Base-by-base conservation (phyloP, 192 early-diverging fungal genomes). In the Umbelopsis sp. region DNA sequence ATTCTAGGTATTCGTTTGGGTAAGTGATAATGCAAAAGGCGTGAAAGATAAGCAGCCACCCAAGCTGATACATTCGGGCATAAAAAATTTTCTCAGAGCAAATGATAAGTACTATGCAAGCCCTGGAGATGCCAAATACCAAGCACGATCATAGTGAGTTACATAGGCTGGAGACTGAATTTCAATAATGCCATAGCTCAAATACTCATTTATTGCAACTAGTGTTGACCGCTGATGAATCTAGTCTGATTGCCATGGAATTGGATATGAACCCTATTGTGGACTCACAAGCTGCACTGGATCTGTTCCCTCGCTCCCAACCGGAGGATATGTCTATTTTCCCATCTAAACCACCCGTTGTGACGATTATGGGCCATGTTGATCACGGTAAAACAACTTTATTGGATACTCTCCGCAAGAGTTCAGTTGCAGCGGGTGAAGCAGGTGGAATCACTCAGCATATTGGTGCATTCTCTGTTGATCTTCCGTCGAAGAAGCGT, bases 341-440 rank as follows among this genome's bases (percentile, higher is more conserved):
- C 71, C 91, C 91, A 16, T 54, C 79, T 17, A 87, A 96, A 22
- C 93, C 97, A 4, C 97, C 97, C 12, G 89, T 99, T 20, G 95
- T 99, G 17, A 97, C 97, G 1, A 96, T 99, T 73, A 95, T 99
- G 95, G 97, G 97, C 7, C 97, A 99, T 71, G 96, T 99, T 20
- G 96, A 99, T 78, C 92, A 95, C 75, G 94, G 97, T 14, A 99
- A 99, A 77, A 99, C 97, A 8, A 97, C 97, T 0, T 84, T 98
- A 10, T 76, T 98, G 45, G 97, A 98, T 77, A 87, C 95, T 0
- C 82, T 98, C 34, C 89, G 97, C 53, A 93, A 94, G 76, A 95
- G 95, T 0, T 91, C 93, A 1, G 92, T 98, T 6, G 95, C 94
- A 20, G 92, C 92, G n/a, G 87, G 89, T 10, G 97, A 98, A 81